Evolutionary conservation across 345 rosid species (phyloP).

Genomic region (Raphanus sativus): DNA sequence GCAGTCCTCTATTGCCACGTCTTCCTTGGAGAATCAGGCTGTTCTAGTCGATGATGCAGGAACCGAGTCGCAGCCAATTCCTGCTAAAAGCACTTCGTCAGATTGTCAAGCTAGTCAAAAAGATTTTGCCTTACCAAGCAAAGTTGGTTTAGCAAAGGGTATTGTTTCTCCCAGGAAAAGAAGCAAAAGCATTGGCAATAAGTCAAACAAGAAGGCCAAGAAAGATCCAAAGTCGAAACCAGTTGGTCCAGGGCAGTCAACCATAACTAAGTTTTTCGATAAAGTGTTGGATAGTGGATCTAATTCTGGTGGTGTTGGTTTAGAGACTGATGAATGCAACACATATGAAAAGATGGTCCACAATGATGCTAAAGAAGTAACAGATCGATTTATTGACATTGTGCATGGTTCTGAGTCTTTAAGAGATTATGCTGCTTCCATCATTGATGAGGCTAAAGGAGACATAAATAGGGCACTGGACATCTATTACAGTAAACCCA

Average conservation of each 20-base stretch:
- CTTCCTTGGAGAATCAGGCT: conserved; percentile 33
- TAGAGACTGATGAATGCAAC: conserved; percentile 38
- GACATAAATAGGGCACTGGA: conserved; percentile 68
- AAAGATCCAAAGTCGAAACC: conserved; percentile 42
- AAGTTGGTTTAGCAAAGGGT: conserved; percentile 39
- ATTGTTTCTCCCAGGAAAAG: conserved; percentile 51
- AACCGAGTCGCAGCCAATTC: conserved; percentile 37
- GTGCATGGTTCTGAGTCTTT: conserved; percentile 57
- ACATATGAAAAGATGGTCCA: conserved; percentile 39
- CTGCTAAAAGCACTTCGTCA: conserved; percentile 35
- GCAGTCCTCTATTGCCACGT: conserved; percentile 42
- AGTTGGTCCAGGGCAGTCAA: conserved; percentile 64
- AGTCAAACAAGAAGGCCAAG: conserved; percentile 63
- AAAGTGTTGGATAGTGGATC: conserved; percentile 46
- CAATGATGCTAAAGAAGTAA: conserved; percentile 38
- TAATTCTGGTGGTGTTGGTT: conserved; percentile 33
- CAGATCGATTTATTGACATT: conserved; percentile 65
- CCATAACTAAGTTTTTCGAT: conserved; percentile 67
- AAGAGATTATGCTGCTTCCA: conserved; percentile 60
- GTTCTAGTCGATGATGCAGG: conserved; percentile 30
- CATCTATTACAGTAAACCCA: conserved; percentile 55
- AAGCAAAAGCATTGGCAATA: conserved; percentile 47
- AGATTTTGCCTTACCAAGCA: conserved; percentile 40
- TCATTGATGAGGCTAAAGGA: conserved; percentile 68
- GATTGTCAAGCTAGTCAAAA: conserved; percentile 34